phyloP scores from a whole-genome alignment of 2,329 filamentous ascomycete genomes.

The Arthrobotrys pseudoclavata region DNA sequence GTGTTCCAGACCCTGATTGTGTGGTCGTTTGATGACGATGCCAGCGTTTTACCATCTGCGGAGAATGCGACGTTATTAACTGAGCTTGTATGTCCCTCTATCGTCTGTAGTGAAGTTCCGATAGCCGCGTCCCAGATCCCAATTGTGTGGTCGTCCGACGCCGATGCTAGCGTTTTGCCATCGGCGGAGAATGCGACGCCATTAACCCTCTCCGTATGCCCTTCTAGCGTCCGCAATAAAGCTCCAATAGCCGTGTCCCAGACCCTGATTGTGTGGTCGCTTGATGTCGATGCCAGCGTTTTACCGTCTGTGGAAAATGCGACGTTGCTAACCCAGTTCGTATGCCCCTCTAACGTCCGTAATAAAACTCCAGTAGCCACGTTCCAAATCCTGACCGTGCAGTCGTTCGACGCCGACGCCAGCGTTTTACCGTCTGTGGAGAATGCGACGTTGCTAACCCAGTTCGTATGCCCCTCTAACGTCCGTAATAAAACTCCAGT shows the following conservation, averaged over 20 bases:
- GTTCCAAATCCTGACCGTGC: not conserved
- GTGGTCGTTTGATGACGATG: slow-evolving; percentile 32
- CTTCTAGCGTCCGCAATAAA: not conserved
- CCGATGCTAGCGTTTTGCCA: slow-evolving; percentile 8
- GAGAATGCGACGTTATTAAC: slow-evolving; percentile 45
- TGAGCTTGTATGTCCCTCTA: not conserved
- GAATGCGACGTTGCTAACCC: not conserved
- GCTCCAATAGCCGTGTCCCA: not conserved
- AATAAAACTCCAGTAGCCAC: not conserved
- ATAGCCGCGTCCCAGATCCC: slow-evolving; percentile 9
- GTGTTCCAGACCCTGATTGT: slow-evolving; percentile 68
- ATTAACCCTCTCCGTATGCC: not conserved
- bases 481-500: not conserved
- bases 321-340: not conserved
- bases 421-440: not conserved
- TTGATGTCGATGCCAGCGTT: not conserved
- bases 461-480: slow-evolving; percentile 16
- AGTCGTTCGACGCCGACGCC: not conserved
- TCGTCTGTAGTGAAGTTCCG: not conserved
- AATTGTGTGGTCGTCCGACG: not conserved
- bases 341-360: not conserved
- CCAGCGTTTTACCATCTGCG: slow-evolving; percentile 15
- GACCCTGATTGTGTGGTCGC: not conserved
- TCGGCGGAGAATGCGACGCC: slow-evolving; percentile 5
- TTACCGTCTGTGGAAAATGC: not conserved